These are phyloP conservation scores for Dictyostelium purpureum DNA, from an alignment of 78 protist genomes.

Conservation along the genomic window DNA sequence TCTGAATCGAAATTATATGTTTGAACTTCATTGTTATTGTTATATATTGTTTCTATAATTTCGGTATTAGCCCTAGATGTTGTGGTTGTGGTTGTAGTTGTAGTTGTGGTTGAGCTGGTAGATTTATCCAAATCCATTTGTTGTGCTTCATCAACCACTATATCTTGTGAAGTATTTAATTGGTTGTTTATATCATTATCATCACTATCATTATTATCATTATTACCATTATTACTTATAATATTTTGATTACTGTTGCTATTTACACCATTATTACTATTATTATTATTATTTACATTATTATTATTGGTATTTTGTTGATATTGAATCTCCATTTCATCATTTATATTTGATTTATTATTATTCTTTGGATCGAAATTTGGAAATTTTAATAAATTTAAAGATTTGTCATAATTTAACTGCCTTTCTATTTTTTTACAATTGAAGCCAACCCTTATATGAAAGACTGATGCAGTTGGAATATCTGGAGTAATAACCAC, in stretches of 20 bases:
- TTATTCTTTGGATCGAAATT: not conserved
- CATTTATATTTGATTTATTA: not conserved
- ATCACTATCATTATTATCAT: not conserved
- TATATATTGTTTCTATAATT: not conserved
- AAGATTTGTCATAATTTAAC: not conserved
- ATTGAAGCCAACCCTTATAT: slow-evolving; percentile 45
- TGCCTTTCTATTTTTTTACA: slow-evolving; percentile 51
- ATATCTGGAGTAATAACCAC: slow-evolving; percentile 40
- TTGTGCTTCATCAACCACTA: too few species aligned
- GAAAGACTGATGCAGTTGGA: slow-evolving; percentile 1
- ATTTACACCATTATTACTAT: not conserved
- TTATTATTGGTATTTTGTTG: slow-evolving; percentile 6
- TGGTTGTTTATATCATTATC: not conserved
- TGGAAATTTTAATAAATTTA: slow-evolving; percentile 5
- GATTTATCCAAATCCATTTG: too few species aligned
- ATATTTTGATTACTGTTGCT: not conserved
- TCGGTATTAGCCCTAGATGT: too few species aligned
- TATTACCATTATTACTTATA: not conserved
- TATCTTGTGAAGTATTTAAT: too few species aligned
- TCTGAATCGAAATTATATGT: slow-evolving; percentile 17
- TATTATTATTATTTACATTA: not conserved
- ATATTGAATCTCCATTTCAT: not conserved
- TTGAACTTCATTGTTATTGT: not conserved
- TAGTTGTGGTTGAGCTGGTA: slow-evolving; percentile 5
- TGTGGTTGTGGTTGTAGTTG: not conserved